Conservation (phyloP, 805 yeast species). For the Candida fluviatilis region DNA sequence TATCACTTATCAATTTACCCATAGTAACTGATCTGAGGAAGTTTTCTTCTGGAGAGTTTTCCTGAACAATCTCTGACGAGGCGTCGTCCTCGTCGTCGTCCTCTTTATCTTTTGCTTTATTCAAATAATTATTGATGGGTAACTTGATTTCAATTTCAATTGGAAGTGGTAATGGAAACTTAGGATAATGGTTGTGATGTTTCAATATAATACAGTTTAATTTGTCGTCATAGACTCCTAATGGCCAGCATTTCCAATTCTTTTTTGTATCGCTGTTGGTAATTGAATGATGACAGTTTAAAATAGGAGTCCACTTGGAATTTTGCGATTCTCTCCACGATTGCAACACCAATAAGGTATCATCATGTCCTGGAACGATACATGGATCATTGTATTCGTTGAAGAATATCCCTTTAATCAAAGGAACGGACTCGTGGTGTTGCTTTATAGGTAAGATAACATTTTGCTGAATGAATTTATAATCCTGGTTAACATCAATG, state of each 20-base stretch:
- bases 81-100: slow-evolving; percentile 16
- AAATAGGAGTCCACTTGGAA: slow-evolving; percentile 82
- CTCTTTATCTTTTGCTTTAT: slow-evolving; percentile 15
- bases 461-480: slow-evolving; percentile 37
- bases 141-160: slow-evolving; percentile 68
- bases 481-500: slow-evolving; percentile 42
- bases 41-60: slow-evolving; percentile 51
- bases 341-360: slow-evolving; percentile 62
- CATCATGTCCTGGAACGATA: slow-evolving; percentile 68
- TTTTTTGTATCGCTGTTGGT: slow-evolving; percentile 50
- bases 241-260: slow-evolving; percentile 79
- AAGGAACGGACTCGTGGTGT: slow-evolving; percentile 18
- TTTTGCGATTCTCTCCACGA: slow-evolving; percentile 77
- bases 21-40: slow-evolving; percentile 56
- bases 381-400: slow-evolving; percentile 89
- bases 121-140: slow-evolving; percentile 44
- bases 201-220: slow-evolving; percentile 73
- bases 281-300: slow-evolving; percentile 50
- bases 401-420: slow-evolving; percentile 72
- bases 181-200: slow-evolving; percentile 62
- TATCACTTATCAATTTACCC: slow-evolving; percentile 60
- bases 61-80: slow-evolving; percentile 6
- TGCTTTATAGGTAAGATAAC: slow-evolving; percentile 31
- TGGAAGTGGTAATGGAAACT: slow-evolving; percentile 81
- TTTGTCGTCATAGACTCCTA: slow-evolving; percentile 68